Conservation (phyloP, 805 yeast species). For the Kluyveromyces nonfermentans region DNA sequence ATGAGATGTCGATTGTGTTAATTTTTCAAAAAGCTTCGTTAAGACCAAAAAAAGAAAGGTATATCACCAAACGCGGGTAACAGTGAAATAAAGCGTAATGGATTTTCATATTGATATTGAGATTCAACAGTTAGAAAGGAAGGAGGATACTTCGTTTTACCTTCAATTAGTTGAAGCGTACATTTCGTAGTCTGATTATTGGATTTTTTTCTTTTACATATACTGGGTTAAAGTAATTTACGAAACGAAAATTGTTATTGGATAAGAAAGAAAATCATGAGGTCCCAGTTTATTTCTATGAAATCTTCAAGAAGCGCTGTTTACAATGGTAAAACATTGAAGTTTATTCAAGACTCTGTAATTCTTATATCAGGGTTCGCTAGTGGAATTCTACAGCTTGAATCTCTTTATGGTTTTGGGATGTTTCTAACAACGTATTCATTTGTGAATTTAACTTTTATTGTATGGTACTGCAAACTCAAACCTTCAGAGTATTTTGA, state of each 20-base stretch:
- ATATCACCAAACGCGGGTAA: neutral
- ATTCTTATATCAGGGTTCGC: slow-evolving; percentile 43
- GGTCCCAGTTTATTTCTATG: slow-evolving; percentile 7
- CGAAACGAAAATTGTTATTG: no score
- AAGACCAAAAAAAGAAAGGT: neutral
- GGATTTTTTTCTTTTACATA: neutral
- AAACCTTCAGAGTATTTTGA: slow-evolving; percentile 32
- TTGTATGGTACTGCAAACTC: slow-evolving; percentile 28
- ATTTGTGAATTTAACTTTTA: slow-evolving; percentile 27
- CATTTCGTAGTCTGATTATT: no score
- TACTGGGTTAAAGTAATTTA: no score
- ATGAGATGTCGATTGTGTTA: neutral
- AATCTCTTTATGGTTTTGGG: slow-evolving; percentile 39
- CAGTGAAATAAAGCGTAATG: no score
- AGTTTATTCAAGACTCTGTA: slow-evolving; percentile 36
- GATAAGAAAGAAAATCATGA: neutral
- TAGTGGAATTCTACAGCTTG: slow-evolving; percentile 46
- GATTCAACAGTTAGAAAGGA: no score
- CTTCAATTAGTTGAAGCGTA: no score
- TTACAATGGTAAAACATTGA: slow-evolving; percentile 18
- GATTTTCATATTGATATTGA: no score
- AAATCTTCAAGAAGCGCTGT: slow-evolving; percentile 13
- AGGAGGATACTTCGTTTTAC: no score
- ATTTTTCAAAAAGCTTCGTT: neutral
- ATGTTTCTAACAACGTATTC: slow-evolving; percentile 34